Conservation (phyloP, 495 filamentous ascomycete species). For the Venustampulla echinocandica region DNA sequence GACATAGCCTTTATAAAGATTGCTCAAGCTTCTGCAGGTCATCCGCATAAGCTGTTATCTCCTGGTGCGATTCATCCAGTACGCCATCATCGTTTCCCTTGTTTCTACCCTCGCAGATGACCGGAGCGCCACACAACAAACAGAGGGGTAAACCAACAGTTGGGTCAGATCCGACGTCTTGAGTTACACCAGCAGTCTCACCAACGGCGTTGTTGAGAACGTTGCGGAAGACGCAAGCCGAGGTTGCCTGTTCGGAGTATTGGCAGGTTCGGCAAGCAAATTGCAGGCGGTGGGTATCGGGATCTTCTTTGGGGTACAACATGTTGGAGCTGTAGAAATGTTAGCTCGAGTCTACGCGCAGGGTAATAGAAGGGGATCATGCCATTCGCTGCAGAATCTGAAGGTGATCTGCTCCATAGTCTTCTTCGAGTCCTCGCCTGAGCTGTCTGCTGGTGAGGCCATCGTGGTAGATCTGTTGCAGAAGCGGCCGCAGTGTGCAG, state of each 20-base stretch:
- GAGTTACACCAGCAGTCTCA: constrained; percentile 93
- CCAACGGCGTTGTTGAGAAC: constrained; percentile 79
- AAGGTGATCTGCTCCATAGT: constrained; percentile 77
- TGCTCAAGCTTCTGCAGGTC: neutral
- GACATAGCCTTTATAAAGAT: neutral
- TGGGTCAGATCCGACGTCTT: constrained; percentile 92
- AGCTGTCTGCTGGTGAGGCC: constrained; percentile 53
- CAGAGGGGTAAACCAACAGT: constrained; percentile 69
- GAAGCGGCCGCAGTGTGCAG: too few relatives aligned
- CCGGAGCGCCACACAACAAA: constrained; percentile 20
- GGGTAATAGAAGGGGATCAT: constrained; percentile 18
- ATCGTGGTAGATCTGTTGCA: too few relatives aligned
- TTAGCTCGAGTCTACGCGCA: constrained; percentile 9
- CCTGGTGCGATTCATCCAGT: constrained; percentile 8
- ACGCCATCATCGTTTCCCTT: neutral
- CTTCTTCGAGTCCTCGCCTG: constrained; percentile 44
- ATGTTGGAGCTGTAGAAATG: constrained; percentile 66
- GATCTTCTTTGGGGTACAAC: constrained; percentile 92
- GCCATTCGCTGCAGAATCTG: constrained; percentile 96
- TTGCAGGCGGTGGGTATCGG: constrained; percentile 40
- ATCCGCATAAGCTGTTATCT: constrained; percentile 2
- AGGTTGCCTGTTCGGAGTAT: constrained; percentile 74
- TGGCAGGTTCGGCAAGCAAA: constrained; percentile 81
- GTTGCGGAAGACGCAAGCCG: constrained; percentile 86
- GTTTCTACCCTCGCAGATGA: constrained; percentile 17